Evolutionary conservation across 257 asterid genomes (phyloP).

Genomic region (Fraxinus excelsior): DNA sequence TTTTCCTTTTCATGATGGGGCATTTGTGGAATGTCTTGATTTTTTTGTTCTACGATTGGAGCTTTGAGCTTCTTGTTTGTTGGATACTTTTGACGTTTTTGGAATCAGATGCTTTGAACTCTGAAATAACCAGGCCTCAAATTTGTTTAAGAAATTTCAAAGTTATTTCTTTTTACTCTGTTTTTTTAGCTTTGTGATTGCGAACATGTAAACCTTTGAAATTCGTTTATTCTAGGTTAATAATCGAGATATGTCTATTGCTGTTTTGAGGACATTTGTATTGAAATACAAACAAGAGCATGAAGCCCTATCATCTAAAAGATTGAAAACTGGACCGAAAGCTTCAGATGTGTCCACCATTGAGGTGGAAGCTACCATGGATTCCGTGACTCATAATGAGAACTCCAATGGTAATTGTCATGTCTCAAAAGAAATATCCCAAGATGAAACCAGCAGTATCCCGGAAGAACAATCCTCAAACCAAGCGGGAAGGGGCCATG

Average conservation of each 20-base stretch:
- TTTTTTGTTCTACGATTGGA: background rate
- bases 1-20: background rate
- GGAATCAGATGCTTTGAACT: background rate
- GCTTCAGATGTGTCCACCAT: conserved; percentile 32
- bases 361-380: conserved; percentile 33
- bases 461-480: conserved; percentile 37
- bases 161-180: background rate
- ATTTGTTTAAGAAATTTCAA: background rate
- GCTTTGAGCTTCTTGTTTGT: background rate
- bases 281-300: conserved; percentile 70
- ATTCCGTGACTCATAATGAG: conserved; percentile 33
- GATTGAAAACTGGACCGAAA: conserved; percentile 47
- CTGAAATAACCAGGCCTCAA: background rate
- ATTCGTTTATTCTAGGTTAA: conserved; percentile 62
- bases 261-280: conserved; percentile 85
- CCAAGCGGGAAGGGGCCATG: conserved; percentile 46
- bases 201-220: conserved; percentile 21
- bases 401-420: conserved; percentile 51
- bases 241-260: conserved; percentile 93
- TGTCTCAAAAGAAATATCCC: conserved; percentile 37
- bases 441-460: conserved; percentile 43
- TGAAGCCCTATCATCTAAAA: conserved; percentile 51
- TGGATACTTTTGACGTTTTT: background rate
- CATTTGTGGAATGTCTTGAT: background rate
- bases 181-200: background rate